Base-by-base conservation (phyloP, 129 eudicot species). In the Pulicaria dysenterica region DNA sequence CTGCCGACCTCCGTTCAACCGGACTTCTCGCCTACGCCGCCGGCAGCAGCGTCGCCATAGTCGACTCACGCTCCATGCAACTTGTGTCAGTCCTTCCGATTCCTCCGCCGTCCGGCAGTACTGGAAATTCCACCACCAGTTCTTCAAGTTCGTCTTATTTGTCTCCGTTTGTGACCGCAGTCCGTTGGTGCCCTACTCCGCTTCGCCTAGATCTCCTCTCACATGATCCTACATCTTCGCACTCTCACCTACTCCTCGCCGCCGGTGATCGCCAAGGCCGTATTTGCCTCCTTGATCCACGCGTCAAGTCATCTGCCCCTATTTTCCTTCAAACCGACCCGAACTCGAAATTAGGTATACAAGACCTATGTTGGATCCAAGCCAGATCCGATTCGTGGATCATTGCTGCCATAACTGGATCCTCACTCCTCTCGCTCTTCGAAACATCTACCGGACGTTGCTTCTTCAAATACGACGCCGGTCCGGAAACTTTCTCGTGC, bases 241-340 rank as follows among this genome's bases (percentile, higher is more conserved):
- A 86, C 38, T 81, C 85, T 19, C 94, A 88, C 76, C 86, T 90
- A 8, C 79, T 81, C 60, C 84, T 95, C 65, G 89, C 97, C 43
- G 92, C 86, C 74, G 99, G 99, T 49, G 99, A 95, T 69, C 96
- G 96, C 42, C 97, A 88, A 19, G 99, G 99, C 31, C 91, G 99
- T 9, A 80, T 95, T 12, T 77, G 84, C 4, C 85, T 95, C 63
- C 68, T 95, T 14, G 96, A 90, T 72, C 86, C 86, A 64, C 87
- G 88, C 51, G 62, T 70, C 59, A 85, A 78, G 59, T 74, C 92
- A 7, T 73, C 87, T 4, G 10, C 80, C 15, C 59, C 65, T 3
- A 68, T 85, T 55, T 80, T 81, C 44, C 86, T 87, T 59, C 91
- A 87, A 17, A 69, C 96, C 0, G 85, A 73, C 44, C 57, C 83